Evolutionary conservation across 352 stramenopile genomes (phyloP), one percentile per base, ranked within the genome.

Genomic region (Phytopythium sindhum): DNA sequence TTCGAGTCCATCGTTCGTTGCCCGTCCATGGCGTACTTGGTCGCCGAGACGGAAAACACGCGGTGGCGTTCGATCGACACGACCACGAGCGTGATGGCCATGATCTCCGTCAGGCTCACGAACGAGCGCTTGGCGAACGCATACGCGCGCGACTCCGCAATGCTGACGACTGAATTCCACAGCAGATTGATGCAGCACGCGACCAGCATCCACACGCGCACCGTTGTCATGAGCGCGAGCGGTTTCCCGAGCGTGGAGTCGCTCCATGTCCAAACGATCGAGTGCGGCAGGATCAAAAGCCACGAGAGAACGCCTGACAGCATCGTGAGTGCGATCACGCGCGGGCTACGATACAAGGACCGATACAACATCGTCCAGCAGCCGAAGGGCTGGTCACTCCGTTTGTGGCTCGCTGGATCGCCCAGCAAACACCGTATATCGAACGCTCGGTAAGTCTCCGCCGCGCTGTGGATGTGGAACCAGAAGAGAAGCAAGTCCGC

Each of bases 121-220:
- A 76, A 88, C 1, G 77, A 78, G 28, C 59, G 62, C 39, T 74
- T 78, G 0, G 61, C 72, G 3, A 88, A 24, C 9, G 57, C 47
- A 45, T 89, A 89, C 11, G 79, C 79, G 44, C 63, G 65, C n/a
- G 44, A 54, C 61, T 90, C 81, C 26, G 24, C 67, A 17, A 82
- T 4, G 0, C 48, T 24, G 0, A 71, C 74, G n/a, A 75, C 62
- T 5, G 68, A 2, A 31, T 61, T 52, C 81, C 79, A 90, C 10
- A 81, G 9, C 19, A 73, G 12, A 29, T 78, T 78, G 24, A 83
- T 1, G 39, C 73, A 57, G 41, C 70, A 78, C 5, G 74, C 39
- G 7, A 85, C 70, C 12, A 90, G 51, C 67, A 84, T 78, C 81
- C 79, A 90, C 6, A 81, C 52, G 14, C 79, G 78, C 11, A 80